Conservation (phyloP, 495 filamentous ascomycete genomes). For the Glutinoglossum americanum region DNA sequence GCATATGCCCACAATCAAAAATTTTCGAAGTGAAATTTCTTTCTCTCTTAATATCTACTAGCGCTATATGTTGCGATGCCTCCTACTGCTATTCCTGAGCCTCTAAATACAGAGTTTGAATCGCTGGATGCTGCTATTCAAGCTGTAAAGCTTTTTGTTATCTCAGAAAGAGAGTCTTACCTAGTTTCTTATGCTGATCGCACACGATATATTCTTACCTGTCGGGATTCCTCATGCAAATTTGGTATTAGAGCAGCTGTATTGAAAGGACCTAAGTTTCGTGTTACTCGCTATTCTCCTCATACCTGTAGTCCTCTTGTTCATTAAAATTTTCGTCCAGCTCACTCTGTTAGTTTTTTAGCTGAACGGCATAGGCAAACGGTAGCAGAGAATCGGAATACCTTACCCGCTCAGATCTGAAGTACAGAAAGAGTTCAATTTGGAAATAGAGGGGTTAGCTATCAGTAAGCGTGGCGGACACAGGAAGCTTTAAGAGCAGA, state of each 20-base stretch:
- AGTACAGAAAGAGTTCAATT: neutral
- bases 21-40: neutral
- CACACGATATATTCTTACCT: neutral
- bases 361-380: neutral
- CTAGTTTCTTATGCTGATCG: neutral
- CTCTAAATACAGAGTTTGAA: too few relatives aligned
- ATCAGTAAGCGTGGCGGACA: neutral
- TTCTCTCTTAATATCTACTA: neutral
- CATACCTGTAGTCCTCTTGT: conserved; percentile 1
- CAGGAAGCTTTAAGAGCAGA: neutral
- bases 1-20: neutral
- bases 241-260: neutral
- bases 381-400: neutral
- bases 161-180: neutral
- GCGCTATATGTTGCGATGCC: neutral
- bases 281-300: neutral
- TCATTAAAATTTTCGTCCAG: neutral
- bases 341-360: neutral
- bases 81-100: neutral
- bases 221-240: neutral
- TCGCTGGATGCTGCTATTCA: neutral
- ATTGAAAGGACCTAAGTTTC: neutral
- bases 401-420: neutral
- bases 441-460: neutral
- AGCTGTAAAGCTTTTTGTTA: neutral